Evolutionary conservation across 2,329 filamentous ascomycete genomes (phyloP).

Genomic region (Fusarium sp.): DNA sequence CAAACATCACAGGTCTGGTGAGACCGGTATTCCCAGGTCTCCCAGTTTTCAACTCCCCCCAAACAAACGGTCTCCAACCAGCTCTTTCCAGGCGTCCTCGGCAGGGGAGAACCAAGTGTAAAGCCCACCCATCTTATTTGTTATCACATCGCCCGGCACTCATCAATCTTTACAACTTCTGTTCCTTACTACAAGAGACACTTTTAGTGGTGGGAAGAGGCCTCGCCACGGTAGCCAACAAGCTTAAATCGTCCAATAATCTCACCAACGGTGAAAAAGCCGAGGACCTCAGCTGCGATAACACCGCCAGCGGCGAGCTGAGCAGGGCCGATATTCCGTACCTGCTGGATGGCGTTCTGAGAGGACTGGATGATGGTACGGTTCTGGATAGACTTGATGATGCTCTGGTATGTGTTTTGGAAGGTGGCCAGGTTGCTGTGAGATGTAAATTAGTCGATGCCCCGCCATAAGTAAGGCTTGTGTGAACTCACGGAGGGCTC

Average conservation of each 20-base stretch:
- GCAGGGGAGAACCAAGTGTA: slow-evolving; percentile 35
- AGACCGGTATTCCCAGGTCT: slow-evolving; percentile 34
- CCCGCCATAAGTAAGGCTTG: slow-evolving; percentile 17
- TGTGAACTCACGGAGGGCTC: slow-evolving; percentile 82
- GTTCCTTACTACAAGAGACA: slow-evolving; percentile 15
- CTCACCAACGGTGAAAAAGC: slow-evolving; percentile 98
- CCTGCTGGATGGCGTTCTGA: slow-evolving; percentile 60
- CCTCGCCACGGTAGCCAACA: slow-evolving; percentile 85
- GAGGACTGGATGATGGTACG: slow-evolving; percentile 65
- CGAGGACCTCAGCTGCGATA: slow-evolving; percentile 83
- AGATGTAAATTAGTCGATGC: slow-evolving; percentile 12
- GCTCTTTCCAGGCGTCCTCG: slow-evolving; percentile 30
- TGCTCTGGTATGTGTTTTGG: slow-evolving; percentile 83
- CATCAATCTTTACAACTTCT: slow-evolving; percentile 17
- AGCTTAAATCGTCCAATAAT: slow-evolving; percentile 97
- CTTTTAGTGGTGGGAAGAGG: slow-evolving; percentile 66
- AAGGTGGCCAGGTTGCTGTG: slow-evolving; percentile 79
- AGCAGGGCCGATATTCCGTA: slow-evolving; percentile 74
- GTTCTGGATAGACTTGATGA: slow-evolving; percentile 75
- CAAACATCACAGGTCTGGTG: slow-evolving; percentile 34
- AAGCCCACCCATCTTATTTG: slow-evolving; percentile 33
- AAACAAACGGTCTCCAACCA: slow-evolving; percentile 36
- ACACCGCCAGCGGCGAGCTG: slow-evolving; percentile 80
- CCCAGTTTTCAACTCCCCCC: slow-evolving; percentile 33
- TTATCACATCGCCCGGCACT: slow-evolving; percentile 25